Evolutionary conservation across 257 asterid species (phyloP), one percentile per base, ranked within the genome.

Genomic region (Penstemon davidsonii): DNA sequence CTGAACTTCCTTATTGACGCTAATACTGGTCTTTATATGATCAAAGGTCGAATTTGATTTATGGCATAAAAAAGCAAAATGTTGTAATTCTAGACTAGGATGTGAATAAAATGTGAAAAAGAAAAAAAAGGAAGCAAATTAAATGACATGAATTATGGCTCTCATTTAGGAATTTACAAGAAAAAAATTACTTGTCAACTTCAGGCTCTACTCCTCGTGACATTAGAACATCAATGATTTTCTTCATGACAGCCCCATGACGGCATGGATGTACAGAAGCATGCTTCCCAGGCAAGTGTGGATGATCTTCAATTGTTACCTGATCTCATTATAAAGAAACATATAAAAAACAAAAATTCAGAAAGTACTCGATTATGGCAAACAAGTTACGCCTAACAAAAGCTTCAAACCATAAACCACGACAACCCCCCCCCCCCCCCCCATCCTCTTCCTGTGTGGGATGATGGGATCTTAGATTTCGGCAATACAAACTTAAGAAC

Each of bases 201-300:
- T 92, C 90, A 4, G 98, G 98, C 72, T 90, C 97, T 57, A 87
- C 98, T 73, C 96, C 97, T 69, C 95, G 82, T 64, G 93, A 88
- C 98, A 90, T 86, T 55, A 92, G 78, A 69, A 92, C 92, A 82
- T 92, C 98, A 60, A 92, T 92, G 47, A 92, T 88, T 82, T 94
- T 94, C 86, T 94, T 94, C 99, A 94, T 94, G 62, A 94, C 99
- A 80, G 99, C 99, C 68, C 99, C 99, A 72, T 94, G 99, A 64
- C 98, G 96, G 64, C 99, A 94, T 36, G 99, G 98, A 81, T 94
- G 99, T 51, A 94, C 88, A 5, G 98, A 94, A 59, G 99, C 99
- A 76, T 94, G 99, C 65, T 91, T 92, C 59, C 99, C 96, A 12
- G 91, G 88, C 80, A 91, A 86, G 85, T 94, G 99, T 1, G 99